These are phyloP conservation scores for Psilocybe mexicana DNA, from an alignment of 1,284 basidiomycete species.

Conservation along the genomic window DNA sequence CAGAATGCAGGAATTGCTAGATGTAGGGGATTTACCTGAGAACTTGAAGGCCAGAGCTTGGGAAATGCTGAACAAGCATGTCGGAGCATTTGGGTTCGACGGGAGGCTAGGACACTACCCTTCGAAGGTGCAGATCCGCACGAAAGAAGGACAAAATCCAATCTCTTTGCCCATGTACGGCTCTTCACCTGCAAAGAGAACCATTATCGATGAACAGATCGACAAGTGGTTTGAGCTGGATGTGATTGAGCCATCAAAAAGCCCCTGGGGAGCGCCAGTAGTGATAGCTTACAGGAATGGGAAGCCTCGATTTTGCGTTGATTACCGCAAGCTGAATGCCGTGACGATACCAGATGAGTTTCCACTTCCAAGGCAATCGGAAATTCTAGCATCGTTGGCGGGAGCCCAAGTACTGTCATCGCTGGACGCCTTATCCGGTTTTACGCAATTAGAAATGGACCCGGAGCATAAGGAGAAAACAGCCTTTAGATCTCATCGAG, in stretches of 20 bases:
- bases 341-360: slow-evolving; percentile 35
- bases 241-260: slow-evolving; percentile 25
- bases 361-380: slow-evolving; percentile 38
- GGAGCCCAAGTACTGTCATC: slow-evolving; percentile 35
- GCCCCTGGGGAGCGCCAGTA: slow-evolving; percentile 25
- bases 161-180: slow-evolving; percentile 15
- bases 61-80: not conserved
- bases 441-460: slow-evolving; percentile 37
- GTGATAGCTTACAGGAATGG: slow-evolving; percentile 24
- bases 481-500: slow-evolving; percentile 1
- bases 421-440: slow-evolving; percentile 40
- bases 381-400: slow-evolving; percentile 36
- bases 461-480: slow-evolving; percentile 20
- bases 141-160: slow-evolving; percentile 21
- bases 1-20: too few species aligned
- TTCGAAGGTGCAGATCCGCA: slow-evolving; percentile 21
- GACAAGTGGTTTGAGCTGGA: slow-evolving; percentile 23
- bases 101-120: slow-evolving; percentile 14
- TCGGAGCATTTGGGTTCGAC: slow-evolving; percentile 11
- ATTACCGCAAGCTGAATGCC: slow-evolving; percentile 19
- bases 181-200: slow-evolving; percentile 23
- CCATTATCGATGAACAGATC: slow-evolving; percentile 16
- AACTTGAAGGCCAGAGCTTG: too few species aligned
- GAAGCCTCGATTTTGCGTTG: slow-evolving; percentile 25
- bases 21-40: too few species aligned